These are phyloP conservation scores for Candida mesenterica DNA, from an alignment of 1,139 yeast species.

Conservation along the genomic window DNA sequence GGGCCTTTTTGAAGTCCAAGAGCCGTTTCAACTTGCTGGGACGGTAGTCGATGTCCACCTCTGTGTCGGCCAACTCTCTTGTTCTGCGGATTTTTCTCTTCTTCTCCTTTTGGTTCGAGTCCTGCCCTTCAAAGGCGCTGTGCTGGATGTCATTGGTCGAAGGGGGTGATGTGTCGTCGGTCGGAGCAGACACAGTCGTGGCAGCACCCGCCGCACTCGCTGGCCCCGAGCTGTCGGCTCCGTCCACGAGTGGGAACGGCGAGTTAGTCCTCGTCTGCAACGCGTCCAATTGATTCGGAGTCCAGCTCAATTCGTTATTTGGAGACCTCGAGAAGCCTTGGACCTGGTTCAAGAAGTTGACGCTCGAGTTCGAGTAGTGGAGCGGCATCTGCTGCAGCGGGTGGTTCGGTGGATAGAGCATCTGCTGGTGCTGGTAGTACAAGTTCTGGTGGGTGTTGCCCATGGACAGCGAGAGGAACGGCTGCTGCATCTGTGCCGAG, in stretches of 20 bases:
- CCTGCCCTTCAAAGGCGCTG: background rate
- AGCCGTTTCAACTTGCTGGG: constrained; percentile 27
- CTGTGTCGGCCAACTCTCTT: constrained; percentile 10
- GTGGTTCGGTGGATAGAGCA: constrained; percentile 4
- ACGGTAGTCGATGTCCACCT: constrained; percentile 26
- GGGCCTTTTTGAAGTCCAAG: constrained; percentile 30
- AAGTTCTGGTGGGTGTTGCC: constrained; percentile 2
- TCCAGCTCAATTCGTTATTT: constrained; percentile 9
- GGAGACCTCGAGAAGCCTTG: constrained; percentile 9
- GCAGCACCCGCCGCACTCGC: background rate
- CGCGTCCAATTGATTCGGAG: constrained; percentile 15
- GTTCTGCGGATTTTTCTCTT: constrained; percentile 6
- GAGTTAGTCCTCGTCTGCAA: constrained; percentile 5
- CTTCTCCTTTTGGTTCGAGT: constrained; percentile 9
- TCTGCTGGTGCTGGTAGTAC: constrained; percentile 7
- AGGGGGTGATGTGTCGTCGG: background rate
- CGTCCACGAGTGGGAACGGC: constrained; percentile 2
- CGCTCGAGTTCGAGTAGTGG: constrained; percentile 6
- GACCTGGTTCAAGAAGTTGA: constrained; percentile 9
- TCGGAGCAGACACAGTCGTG: background rate
- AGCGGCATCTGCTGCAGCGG: constrained; percentile 5
- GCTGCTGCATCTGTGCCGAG: no score
- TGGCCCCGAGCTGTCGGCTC: background rate
- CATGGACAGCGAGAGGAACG: background rate
- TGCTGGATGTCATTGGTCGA: background rate